Evolutionary conservation across 257 asterid species (phyloP).

Genomic region (Lycium ferocissimum): DNA sequence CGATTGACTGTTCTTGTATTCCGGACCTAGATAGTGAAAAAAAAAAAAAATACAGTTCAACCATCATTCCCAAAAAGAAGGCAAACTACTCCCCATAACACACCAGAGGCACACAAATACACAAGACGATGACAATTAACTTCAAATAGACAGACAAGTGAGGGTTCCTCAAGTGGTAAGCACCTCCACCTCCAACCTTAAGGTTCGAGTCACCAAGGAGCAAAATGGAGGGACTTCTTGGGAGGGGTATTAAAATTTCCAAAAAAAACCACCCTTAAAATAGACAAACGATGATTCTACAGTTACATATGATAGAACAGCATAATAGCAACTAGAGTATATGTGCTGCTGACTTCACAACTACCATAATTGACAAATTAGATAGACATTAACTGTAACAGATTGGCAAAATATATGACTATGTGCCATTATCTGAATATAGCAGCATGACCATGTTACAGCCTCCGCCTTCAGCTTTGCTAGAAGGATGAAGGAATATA

Average conservation of each 20-base stretch:
- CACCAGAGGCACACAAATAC: conserved; percentile 65
- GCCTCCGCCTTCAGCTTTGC: not conserved
- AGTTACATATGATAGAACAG: not conserved
- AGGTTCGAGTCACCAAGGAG: too few relatives aligned
- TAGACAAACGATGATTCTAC: not conserved
- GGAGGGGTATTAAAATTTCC: too few relatives aligned
- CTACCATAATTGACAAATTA: conserved; percentile 23
- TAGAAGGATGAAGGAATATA: conserved; percentile 8
- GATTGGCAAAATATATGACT: not conserved
- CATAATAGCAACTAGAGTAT: not conserved
- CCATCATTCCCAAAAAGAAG: not conserved
- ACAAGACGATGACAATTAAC: not conserved
- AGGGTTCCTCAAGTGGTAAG: too few relatives aligned
- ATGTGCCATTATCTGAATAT: not conserved
- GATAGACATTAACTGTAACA: not conserved
- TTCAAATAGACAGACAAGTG: too few relatives aligned
- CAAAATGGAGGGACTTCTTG: too few relatives aligned
- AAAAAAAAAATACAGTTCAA: not conserved
- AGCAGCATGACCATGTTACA: not conserved
- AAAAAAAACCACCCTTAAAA: not conserved
- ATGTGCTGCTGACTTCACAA: not conserved
- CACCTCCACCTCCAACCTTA: too few relatives aligned
- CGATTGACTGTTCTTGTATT: conserved; percentile 92
- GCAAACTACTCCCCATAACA: conserved; percentile 73
- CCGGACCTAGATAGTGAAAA: conserved; percentile 55